These are phyloP conservation scores for Irpex sp. DNA, from an alignment of 1,284 basidiomycete genomes.

Conservation along the genomic window DNA sequence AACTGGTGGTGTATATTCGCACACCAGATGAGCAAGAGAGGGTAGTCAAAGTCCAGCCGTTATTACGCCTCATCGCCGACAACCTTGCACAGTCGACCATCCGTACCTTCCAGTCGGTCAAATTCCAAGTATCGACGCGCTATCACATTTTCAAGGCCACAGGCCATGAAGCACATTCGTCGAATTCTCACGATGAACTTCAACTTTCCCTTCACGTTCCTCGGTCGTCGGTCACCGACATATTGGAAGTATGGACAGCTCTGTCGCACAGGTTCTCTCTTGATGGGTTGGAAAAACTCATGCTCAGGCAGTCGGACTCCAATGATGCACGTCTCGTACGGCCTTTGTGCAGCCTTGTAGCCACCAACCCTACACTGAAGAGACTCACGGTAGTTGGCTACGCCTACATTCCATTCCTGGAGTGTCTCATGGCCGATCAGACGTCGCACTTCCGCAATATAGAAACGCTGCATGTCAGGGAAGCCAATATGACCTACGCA, in stretches of 20 bases:
- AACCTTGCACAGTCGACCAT: background rate
- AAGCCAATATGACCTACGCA: background rate
- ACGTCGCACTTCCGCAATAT: background rate
- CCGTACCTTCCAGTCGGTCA: background rate
- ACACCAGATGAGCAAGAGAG: background rate
- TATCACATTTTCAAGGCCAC: background rate
- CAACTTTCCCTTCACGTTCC: background rate
- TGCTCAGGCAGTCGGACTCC: background rate
- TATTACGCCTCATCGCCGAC: background rate
- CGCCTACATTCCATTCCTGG: background rate
- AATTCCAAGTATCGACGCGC: background rate
- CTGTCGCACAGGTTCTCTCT: background rate
- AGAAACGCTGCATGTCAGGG: background rate
- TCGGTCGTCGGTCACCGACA: background rate
- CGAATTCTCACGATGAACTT: background rate
- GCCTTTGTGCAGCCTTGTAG: background rate
- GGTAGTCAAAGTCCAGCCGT: background rate
- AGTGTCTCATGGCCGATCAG: background rate
- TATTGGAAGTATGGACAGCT: background rate
- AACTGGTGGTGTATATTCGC: background rate
- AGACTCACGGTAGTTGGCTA: background rate
- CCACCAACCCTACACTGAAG: background rate
- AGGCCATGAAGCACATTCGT: background rate
- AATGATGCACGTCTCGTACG: background rate
- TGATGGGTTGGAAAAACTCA: background rate